Conservation (phyloP, 495 filamentous ascomycete genomes). For the Haplographium delicatum region DNA sequence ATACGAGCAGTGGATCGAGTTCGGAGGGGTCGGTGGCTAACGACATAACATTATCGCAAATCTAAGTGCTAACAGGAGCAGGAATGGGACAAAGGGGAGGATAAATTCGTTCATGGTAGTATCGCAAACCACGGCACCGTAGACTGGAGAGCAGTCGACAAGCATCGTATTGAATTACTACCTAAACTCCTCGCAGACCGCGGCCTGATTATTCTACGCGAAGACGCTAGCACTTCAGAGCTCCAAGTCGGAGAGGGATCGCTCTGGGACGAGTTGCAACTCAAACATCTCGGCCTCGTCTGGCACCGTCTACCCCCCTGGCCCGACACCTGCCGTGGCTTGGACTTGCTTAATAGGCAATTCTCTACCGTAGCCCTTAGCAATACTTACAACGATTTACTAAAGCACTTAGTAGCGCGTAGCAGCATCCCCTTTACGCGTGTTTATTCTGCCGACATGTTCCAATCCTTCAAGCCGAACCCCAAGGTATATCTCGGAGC, state of each 20-base stretch:
- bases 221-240: slow-evolving; percentile 6
- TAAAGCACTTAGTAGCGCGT: slow-evolving; percentile 3
- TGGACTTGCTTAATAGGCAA: slow-evolving; percentile 10
- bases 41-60: slow-evolving; percentile 1
- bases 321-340: slow-evolving; percentile 8
- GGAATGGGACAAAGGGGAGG: slow-evolving; percentile 2
- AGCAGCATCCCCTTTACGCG: slow-evolving; percentile 1
- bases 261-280: slow-evolving; percentile 7
- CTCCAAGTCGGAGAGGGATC: slow-evolving; percentile 8
- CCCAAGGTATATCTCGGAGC: slow-evolving; percentile 85
- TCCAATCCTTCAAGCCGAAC: slow-evolving; percentile 61
- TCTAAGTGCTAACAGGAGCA: slow-evolving; percentile 4
- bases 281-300: slow-evolving; percentile 8
- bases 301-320: slow-evolving; percentile 6
- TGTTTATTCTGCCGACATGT: slow-evolving; percentile 2
- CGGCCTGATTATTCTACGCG: slow-evolving; percentile 6
- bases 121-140: slow-evolving; percentile 1
- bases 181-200: slow-evolving; percentile 7
- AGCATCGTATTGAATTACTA: slow-evolving; percentile 3
- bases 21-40: slow-evolving; percentile 9
- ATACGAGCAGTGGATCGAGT: slow-evolving; percentile 9
- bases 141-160: slow-evolving; percentile 5
- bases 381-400: slow-evolving; percentile 8
- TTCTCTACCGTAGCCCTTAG: slow-evolving; percentile 8
- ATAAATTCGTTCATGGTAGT: slow-evolving; percentile 2